Conservation (phyloP, 2,329 filamentous ascomycete species). For the Pseudogymnoascus sp. region DNA sequence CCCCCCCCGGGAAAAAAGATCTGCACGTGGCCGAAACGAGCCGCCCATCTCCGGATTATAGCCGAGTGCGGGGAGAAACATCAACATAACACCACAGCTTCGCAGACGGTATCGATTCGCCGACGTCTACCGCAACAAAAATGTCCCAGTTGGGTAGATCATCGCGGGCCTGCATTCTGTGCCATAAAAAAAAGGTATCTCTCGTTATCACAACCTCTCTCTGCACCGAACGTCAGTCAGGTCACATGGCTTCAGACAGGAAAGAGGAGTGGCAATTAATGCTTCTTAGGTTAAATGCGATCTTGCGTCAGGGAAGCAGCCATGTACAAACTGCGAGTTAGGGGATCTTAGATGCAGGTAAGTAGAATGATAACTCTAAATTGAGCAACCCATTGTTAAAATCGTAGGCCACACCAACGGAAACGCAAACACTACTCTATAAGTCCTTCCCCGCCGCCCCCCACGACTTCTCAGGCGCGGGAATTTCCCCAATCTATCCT, state of each 20-base stretch:
- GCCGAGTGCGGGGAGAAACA: conserved; percentile 9
- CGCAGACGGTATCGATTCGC: neutral
- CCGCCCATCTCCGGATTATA: conserved; percentile 9
- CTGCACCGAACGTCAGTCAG: neutral
- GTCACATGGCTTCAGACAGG: neutral
- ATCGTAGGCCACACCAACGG: conserved; percentile 4
- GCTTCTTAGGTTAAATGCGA: conserved; percentile 7
- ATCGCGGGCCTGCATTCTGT: neutral
- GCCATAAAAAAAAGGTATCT: conserved; percentile 10
- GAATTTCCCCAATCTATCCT: neutral
- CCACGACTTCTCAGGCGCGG: neutral
- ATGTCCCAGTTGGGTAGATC: conserved; percentile 5
- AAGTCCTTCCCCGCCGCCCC: conserved; percentile 1
- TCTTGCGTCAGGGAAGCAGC: conserved; percentile 5
- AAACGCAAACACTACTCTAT: conserved; percentile 11
- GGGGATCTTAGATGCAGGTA: conserved; percentile 10
- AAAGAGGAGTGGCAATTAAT: neutral
- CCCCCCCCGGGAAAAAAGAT: neutral
- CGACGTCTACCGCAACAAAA: neutral
- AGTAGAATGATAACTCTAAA: neutral
- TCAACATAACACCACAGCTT: conserved; percentile 2
- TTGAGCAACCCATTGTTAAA: neutral
- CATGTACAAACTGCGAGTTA: conserved; percentile 10
- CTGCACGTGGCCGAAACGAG: neutral
- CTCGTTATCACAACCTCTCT: neutral